These are phyloP conservation scores for Ustilago loliicola DNA, from an alignment of 1,284 basidiomycete species.

Conservation along the genomic window DNA sequence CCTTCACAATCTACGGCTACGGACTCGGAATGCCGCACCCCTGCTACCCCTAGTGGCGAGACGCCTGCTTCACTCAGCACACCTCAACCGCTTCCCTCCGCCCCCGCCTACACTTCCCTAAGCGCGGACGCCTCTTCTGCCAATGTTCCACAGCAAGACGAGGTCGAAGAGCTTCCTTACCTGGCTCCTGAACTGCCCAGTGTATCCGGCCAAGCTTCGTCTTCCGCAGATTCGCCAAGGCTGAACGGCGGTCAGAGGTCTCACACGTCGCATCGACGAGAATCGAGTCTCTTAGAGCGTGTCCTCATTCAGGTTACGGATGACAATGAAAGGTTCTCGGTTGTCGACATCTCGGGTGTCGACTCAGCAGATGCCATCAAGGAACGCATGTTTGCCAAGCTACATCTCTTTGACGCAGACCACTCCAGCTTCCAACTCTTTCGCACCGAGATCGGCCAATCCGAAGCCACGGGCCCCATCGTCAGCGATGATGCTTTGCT, in stretches of 20 bases:
- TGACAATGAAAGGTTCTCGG: slow-evolving; percentile 69
- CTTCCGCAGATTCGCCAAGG: slow-evolving; percentile 19
- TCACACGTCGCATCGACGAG: slow-evolving; percentile 19
- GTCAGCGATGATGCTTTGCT: slow-evolving; percentile 67
- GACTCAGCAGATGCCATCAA: slow-evolving; percentile 66
- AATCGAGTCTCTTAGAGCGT: slow-evolving; percentile 45
- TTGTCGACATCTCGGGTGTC: slow-evolving; percentile 68
- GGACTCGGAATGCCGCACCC: slow-evolving; percentile 39
- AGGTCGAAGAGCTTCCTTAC: slow-evolving; percentile 44
- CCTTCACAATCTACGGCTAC: slow-evolving; percentile 39
- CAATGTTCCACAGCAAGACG: slow-evolving; percentile 21
- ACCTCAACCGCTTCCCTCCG: slow-evolving; percentile 34
- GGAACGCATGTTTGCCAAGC: slow-evolving; percentile 65
- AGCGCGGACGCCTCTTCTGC: not conserved
- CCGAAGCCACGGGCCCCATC: slow-evolving; percentile 57
- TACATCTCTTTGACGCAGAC: slow-evolving; percentile 61
- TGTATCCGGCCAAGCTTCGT: not conserved
- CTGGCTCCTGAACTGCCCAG: slow-evolving; percentile 29
- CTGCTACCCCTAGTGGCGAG: slow-evolving; percentile 31
- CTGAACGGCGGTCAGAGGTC: slow-evolving; percentile 19
- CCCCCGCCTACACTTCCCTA: slow-evolving; percentile 30
- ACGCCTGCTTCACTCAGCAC: slow-evolving; percentile 20
- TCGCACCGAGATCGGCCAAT: slow-evolving; percentile 68
- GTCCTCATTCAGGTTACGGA: slow-evolving; percentile 69
- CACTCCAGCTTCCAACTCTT: slow-evolving; percentile 56